phyloP scores from a whole-genome alignment of 441 rosid genomes.

The Gossypium trilobum region DNA sequence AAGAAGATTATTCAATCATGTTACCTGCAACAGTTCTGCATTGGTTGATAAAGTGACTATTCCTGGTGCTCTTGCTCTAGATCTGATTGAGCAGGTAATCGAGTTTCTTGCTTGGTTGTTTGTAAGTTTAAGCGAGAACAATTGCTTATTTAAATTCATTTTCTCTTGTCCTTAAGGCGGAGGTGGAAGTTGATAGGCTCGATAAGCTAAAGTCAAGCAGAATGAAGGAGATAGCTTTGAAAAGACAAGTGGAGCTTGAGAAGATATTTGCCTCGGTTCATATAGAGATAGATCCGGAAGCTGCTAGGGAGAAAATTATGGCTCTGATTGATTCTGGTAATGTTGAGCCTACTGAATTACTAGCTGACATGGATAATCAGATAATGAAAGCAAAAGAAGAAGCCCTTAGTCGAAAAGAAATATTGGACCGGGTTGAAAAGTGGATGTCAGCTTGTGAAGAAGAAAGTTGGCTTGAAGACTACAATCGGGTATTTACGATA shows the following conservation, averaged over 20 bases:
- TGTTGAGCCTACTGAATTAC: conserved; percentile 74
- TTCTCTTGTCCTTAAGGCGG: conserved; percentile 44
- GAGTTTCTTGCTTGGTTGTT: conserved; percentile 3
- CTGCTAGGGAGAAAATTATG: conserved; percentile 87
- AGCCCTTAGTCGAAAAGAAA: conserved; percentile 84
- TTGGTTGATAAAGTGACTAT: conserved; percentile 74
- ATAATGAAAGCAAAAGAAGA: conserved; percentile 82
- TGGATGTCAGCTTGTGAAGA: conserved; percentile 99
- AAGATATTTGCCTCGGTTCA: conserved; percentile 79
- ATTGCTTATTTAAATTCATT: conserved; percentile 16
- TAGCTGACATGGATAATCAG: conserved; percentile 88
- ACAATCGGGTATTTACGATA: conserved; percentile 55
- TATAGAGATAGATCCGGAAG: conserved; percentile 64
- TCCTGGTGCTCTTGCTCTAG: conserved; percentile 79
- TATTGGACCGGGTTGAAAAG: conserved; percentile 89
- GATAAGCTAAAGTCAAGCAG: conserved; percentile 84
- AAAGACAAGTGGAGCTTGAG: conserved; percentile 81
- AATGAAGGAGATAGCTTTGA: conserved; percentile 92
- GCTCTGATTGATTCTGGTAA: conserved; percentile 61
- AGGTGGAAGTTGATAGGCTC: conserved; percentile 86
- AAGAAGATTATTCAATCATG: conserved; percentile 68
- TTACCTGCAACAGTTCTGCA: conserved; percentile 75
- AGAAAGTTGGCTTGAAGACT: conserved; percentile 98
- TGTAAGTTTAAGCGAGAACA: background rate
- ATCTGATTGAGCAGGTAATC: conserved; percentile 81